Base-by-base conservation (phyloP, 306 rosid genomes). In the Vicia villosa region DNA sequence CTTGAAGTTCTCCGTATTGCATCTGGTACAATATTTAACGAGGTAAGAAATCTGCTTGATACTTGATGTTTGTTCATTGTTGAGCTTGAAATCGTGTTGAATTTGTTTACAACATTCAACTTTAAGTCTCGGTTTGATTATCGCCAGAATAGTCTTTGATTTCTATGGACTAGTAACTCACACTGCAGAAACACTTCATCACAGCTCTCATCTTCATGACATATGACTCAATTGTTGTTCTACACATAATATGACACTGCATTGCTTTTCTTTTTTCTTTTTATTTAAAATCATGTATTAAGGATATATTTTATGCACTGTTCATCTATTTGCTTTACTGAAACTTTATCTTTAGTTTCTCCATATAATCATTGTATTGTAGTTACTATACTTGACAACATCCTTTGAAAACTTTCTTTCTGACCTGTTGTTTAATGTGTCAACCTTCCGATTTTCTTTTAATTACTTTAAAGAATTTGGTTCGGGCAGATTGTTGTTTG, bases 1-100 rank as follows among this genome's bases (percentile, higher is more conserved):
- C 75, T 94, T 66, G 87, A 87, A 73, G 83, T 73, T 85, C 92
- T 94, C 72, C 85, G 79, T 3, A 69, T 94, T 74, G 99, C 97
- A 57, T 94, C 95, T 38, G 97, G 98, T 77, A 87, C 99, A 42
- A 91, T 94, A 72, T 90, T 69, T 80, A 91, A 94, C 11, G 95
- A 91, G 97, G 97, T 94, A 76, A 69, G 75, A 38, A 37, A 42
- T 67, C 14, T 73, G n/a, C 10, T 61, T 61, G 61, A 26, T 43
- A 20, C 42, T 63, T 42, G 54, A 26, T 62, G 20, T 79, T 68
- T 61, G 26, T 74, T 73, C 11, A 10, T 26, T 19, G 16, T 42
- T 43, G 56, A 12, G 28, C 17, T 66, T 38, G 55, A 9, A 13
- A 69, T 69, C 3, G 11, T 46, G 52, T 43, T 36, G 15, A 30